Base-by-base conservation (phyloP, 78 protist species). In the Dictyostelium brefeldianum region DNA sequence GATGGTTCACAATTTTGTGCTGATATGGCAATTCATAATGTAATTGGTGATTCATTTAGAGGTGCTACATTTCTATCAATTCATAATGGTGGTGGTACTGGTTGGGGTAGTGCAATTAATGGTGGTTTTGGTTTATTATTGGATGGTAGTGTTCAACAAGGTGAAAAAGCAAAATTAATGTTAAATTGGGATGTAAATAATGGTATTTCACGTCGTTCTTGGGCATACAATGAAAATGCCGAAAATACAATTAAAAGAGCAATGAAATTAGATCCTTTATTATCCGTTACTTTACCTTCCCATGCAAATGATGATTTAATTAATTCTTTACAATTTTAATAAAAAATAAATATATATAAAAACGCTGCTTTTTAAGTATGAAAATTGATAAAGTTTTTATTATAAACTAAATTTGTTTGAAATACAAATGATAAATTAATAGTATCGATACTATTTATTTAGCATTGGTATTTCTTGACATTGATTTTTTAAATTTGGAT, bases 51-150 rank as follows among this genome's bases (percentile, higher is more conserved):
- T 43, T 59, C 97, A 20, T 87, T 94, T 96, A 69, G 98, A n/a
- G 98, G 98, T 22, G 98, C 98, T 20, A 94, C 97, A 4, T 97
- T 97, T 97, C 78, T 97, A 36, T 46, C 98, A 22, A 46, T 97
- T 6, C 98, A 97, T 83, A 97, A 97, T 77, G 97, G 97, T 47
- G 97, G 97, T 53, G 98, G 98, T 20, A 92, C 96, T n/a, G 98
- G 98, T 48, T 97, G 98, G 98, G 98, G 98, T 64, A 95, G 96
- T 82, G 97, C 94, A 56, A 96, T 97, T 67, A 98, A 98, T 71
- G 98, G 99, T 47, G 99, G 99, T 36, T 98, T 98, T 77, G 99
- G 99, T 36, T 82, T 98, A 47, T 97, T 98, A 29, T 67, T 97
- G 41, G 99, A 98, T 73, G 99, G 99, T 47, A 22, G 97, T 20